Percentiles rank a stretch among this genome's conserved stretches.
phyloP scores from a whole-genome alignment of 139 green algal genomes.

The Klebsormidium nitens region DNA sequence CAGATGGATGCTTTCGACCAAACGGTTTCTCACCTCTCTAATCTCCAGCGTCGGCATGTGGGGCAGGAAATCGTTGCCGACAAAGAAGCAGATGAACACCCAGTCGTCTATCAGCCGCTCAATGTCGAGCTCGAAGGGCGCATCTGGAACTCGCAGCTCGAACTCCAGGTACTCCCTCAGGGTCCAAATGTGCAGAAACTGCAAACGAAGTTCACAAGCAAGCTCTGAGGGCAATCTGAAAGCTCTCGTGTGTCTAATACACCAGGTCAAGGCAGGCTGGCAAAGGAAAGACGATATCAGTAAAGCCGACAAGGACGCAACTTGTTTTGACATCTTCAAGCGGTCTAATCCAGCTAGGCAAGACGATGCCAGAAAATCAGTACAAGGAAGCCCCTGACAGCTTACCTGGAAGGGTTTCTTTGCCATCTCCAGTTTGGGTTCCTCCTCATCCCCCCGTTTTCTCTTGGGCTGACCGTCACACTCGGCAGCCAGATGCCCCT shows the following conservation, averaged over 20 bases:
- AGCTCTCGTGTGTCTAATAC: background rate
- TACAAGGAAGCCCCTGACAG: background rate
- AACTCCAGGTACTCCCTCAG: slow-evolving; percentile 92
- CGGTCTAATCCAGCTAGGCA: background rate
- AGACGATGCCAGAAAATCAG: background rate
- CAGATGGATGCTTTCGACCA: background rate
- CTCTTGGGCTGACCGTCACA: slow-evolving; percentile 31
- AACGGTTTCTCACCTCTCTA: slow-evolving; percentile 41
- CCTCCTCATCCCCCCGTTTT: slow-evolving; percentile 24
- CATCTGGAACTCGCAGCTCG: slow-evolving; percentile 56
- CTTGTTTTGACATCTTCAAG: slow-evolving; percentile 2
- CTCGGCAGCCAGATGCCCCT: slow-evolving; percentile 41
- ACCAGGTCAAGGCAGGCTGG: background rate
- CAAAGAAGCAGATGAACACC: slow-evolving; percentile 99
- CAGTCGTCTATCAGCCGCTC: slow-evolving; percentile 83
- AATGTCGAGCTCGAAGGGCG: slow-evolving; percentile 48
- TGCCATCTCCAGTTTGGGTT: slow-evolving; percentile 4
- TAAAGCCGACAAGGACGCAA: background rate
- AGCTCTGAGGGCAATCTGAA: too few relatives aligned
- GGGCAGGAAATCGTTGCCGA: slow-evolving; percentile 98
- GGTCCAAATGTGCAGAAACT: slow-evolving; percentile 72
- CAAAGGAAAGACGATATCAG: background rate
- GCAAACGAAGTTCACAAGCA: too few relatives aligned
- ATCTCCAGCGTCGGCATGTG: slow-evolving; percentile 99
- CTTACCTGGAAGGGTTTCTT: slow-evolving; percentile 81